These are phyloP conservation scores for Colletotrichum kahawae DNA, from an alignment of 2,329 filamentous ascomycete species.

Conservation along the genomic window DNA sequence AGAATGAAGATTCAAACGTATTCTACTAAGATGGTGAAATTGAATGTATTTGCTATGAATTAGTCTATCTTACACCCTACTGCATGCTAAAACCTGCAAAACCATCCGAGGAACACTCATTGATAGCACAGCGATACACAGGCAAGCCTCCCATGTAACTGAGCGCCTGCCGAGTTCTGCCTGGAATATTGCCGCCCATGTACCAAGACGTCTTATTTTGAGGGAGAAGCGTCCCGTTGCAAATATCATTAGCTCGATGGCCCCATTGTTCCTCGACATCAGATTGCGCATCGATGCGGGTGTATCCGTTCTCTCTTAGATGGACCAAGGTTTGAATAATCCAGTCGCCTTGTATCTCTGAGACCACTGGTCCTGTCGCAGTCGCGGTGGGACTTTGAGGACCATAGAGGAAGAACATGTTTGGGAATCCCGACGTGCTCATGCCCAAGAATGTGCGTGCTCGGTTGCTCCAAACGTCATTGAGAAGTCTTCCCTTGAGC, in stretches of 20 bases:
- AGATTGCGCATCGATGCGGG: slow-evolving; percentile 31
- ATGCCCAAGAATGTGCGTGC: slow-evolving; percentile 38
- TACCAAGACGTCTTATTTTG: slow-evolving; percentile 34
- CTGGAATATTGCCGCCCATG: slow-evolving; percentile 45
- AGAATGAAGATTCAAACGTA: not conserved
- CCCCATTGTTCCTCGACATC: slow-evolving; percentile 35
- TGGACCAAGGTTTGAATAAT: slow-evolving; percentile 36
- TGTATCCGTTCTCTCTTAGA: slow-evolving; percentile 31
- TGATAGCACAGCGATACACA: not conserved
- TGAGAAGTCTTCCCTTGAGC: slow-evolving; percentile 26
- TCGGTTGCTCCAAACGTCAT: not conserved
- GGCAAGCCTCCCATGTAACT: slow-evolving; percentile 34
- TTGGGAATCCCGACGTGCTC: slow-evolving; percentile 44
- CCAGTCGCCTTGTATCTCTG: slow-evolving; percentile 45
- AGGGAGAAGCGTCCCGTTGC: not conserved
- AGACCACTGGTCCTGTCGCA: slow-evolving; percentile 44
- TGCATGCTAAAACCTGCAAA: not conserved
- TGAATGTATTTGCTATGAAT: not conserved
- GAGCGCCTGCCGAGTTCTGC: slow-evolving; percentile 39
- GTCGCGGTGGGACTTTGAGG: slow-evolving; percentile 43
- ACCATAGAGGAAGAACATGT: slow-evolving; percentile 49
- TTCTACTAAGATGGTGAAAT: not conserved
- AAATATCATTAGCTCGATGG: not conserved
- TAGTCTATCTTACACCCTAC: not conserved
- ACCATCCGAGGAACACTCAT: not conserved